phyloP scores from a whole-genome alignment of 129 eudicot species.

The Artemisia annua region DNA sequence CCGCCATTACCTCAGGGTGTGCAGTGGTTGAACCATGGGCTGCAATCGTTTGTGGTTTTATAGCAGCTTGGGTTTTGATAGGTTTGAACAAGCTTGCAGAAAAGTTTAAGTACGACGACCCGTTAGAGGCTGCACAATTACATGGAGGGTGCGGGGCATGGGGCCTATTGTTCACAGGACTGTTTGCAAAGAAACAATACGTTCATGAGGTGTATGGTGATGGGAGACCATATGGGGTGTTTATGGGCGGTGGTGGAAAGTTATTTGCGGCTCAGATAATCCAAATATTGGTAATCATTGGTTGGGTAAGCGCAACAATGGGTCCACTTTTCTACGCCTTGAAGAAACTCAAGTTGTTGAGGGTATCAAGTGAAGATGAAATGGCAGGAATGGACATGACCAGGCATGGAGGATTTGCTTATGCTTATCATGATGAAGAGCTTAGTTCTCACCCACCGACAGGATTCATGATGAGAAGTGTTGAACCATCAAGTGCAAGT shows the following conservation, averaged over 20 bases:
- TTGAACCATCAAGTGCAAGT: constrained; percentile 43
- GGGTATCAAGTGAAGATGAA: constrained; percentile 60
- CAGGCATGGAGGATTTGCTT: constrained; percentile 68
- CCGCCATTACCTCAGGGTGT: constrained; percentile 71
- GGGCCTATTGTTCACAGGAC: constrained; percentile 64
- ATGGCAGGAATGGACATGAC: constrained; percentile 68
- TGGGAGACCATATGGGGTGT: constrained; percentile 53
- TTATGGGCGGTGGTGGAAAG: constrained; percentile 71
- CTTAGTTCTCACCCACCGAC: constrained; percentile 39
- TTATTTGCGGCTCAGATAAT: constrained; percentile 58
- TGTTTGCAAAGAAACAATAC: constrained; percentile 46
- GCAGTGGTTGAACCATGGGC: constrained; percentile 80
- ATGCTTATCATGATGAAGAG: constrained; percentile 55
- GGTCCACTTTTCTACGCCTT: constrained; percentile 50
- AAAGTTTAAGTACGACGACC: constrained; percentile 60
- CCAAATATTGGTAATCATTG: constrained; percentile 48
- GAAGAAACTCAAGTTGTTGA: constrained; percentile 47
- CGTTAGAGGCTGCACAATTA: constrained; percentile 67
- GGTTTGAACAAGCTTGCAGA: constrained; percentile 61
- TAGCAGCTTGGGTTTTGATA: constrained; percentile 66
- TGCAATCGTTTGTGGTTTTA: constrained; percentile 62
- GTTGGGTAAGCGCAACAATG: constrained; percentile 72
- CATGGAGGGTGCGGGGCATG: constrained; percentile 77
- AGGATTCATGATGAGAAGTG: constrained; percentile 37
- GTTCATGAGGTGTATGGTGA: constrained; percentile 42